Percentiles rank a stretch among this genome's conserved stretches.
phyloP scores from a whole-genome alignment of 129 eudicot species.

The Chrysanthemum makinoi region DNA sequence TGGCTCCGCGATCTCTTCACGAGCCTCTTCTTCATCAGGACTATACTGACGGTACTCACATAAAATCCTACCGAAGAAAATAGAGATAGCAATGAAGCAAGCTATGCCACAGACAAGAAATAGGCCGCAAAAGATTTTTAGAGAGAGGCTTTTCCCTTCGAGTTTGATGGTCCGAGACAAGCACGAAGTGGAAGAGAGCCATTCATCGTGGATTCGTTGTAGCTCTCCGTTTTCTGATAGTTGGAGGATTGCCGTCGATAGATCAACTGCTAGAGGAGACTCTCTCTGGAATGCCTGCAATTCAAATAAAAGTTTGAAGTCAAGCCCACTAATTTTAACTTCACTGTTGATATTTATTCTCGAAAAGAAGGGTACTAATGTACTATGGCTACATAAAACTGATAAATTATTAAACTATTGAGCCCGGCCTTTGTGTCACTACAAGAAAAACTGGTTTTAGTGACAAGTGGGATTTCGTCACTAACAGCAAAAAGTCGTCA shows the following conservation, averaged over 20 bases:
- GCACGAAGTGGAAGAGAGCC: constrained; percentile 40
- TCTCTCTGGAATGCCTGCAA: constrained; percentile 53
- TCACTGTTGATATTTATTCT: not conserved
- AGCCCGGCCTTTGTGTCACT: no score
- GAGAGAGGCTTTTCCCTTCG: constrained; percentile 50
- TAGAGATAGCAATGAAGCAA: constrained; percentile 39
- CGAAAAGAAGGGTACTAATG: no score
- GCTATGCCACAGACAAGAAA: constrained; percentile 62
- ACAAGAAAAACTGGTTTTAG: no score
- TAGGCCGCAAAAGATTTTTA: constrained; percentile 65
- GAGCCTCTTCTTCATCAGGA: constrained; percentile 33
- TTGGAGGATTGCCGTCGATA: constrained; percentile 53
- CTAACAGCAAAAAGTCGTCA: no score
- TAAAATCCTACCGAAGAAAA: constrained; percentile 42
- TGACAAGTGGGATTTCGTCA: no score
- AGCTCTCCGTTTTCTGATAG: constrained; percentile 57
- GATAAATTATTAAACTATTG: no score
- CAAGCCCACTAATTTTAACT: not conserved
- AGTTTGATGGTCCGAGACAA: constrained; percentile 27
- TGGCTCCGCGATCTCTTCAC: constrained; percentile 28
- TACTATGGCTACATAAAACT: no score
- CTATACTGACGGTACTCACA: constrained; percentile 44
- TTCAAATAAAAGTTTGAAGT: not conserved
- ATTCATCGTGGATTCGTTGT: constrained; percentile 50
- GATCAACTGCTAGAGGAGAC: constrained; percentile 55